Conservation (phyloP, 305 asterid species). For the Euphrasia arctica region DNA sequence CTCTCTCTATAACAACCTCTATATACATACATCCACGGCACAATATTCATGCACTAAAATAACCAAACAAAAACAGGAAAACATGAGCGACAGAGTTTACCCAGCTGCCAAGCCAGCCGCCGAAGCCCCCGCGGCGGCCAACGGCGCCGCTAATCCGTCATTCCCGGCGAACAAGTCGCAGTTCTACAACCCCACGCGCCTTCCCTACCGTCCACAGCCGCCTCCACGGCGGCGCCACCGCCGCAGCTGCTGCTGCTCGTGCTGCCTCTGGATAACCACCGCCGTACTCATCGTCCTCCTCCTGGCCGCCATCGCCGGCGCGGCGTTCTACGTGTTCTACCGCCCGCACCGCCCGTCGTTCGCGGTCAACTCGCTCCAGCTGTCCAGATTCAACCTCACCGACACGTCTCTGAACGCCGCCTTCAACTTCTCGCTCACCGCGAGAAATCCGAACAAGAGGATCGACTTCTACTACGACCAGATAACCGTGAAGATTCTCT, state of each 20-base stretch:
- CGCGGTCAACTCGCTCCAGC: conserved; percentile 54
- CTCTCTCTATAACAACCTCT: conserved; percentile 25
- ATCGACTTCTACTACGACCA: conserved; percentile 60
- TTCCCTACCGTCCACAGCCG: conserved; percentile 78
- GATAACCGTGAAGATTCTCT: conserved; percentile 37
- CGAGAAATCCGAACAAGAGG: conserved; percentile 72
- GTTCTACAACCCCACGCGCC: conserved; percentile 59
- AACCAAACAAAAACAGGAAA: neutral
- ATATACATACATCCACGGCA: conserved; percentile 5
- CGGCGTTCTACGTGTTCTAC: conserved; percentile 59
- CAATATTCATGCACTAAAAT: neutral
- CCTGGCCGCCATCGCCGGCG: conserved; percentile 61
- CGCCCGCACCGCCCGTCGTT: conserved; percentile 89
- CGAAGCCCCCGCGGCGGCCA: conserved; percentile 32
- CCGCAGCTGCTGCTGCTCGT: conserved; percentile 56
- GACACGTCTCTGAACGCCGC: conserved; percentile 44
- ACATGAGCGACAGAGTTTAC: conserved; percentile 71
- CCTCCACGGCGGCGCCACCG: conserved; percentile 61
- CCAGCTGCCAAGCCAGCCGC: conserved; percentile 66
- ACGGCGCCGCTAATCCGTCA: conserved; percentile 48
- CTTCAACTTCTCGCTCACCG: conserved; percentile 65
- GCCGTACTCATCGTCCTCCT: conserved; percentile 38
- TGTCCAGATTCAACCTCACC: conserved; percentile 79
- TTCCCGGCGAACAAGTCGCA: conserved; percentile 78
- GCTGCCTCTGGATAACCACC: conserved; percentile 69